phyloP scores from a whole-genome alignment of 2,329 filamentous ascomycete species.

The Talaromyces atroroseus region DNA sequence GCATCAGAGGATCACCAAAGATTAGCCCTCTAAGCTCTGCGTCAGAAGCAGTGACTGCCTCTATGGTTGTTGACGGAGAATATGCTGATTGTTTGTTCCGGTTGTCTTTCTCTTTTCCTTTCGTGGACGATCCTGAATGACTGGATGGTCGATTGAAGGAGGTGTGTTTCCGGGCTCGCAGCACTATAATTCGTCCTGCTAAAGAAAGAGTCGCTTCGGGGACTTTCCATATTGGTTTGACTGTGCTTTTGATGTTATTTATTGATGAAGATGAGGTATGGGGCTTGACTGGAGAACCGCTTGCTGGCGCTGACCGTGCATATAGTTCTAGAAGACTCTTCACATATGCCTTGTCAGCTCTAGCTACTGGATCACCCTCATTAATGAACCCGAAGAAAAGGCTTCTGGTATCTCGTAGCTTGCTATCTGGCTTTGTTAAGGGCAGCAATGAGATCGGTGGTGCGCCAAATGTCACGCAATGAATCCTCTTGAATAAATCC shows the following conservation, averaged over 20 bases:
- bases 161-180: slow-evolving; percentile 38
- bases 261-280: background rate
- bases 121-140: slow-evolving; percentile 47
- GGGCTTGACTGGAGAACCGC: slow-evolving; percentile 9
- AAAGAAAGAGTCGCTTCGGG: slow-evolving; percentile 63
- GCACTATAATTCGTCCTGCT: slow-evolving; percentile 62
- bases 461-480: slow-evolving; percentile 81
- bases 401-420: slow-evolving; percentile 53
- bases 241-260: slow-evolving; percentile 13
- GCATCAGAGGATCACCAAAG: slow-evolving; percentile 76
- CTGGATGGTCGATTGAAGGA: slow-evolving; percentile 24
- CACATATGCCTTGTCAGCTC: slow-evolving; percentile 73
- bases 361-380: slow-evolving; percentile 74
- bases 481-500: slow-evolving; percentile 67
- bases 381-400: slow-evolving; percentile 78
- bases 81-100: slow-evolving; percentile 54
- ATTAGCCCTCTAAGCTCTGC: slow-evolving; percentile 63
- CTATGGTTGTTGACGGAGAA: background rate
- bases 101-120: slow-evolving; percentile 1
- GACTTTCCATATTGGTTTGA: slow-evolving; percentile 52
- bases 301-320: slow-evolving; percentile 51
- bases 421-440: slow-evolving; percentile 52
- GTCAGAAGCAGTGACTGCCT: slow-evolving; percentile 47
- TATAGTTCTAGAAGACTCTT: slow-evolving; percentile 67
- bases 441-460: slow-evolving; percentile 71